phyloP scores from a whole-genome alignment of 192 early-diverging fungal species.

The Backusella parvicylindrica region DNA sequence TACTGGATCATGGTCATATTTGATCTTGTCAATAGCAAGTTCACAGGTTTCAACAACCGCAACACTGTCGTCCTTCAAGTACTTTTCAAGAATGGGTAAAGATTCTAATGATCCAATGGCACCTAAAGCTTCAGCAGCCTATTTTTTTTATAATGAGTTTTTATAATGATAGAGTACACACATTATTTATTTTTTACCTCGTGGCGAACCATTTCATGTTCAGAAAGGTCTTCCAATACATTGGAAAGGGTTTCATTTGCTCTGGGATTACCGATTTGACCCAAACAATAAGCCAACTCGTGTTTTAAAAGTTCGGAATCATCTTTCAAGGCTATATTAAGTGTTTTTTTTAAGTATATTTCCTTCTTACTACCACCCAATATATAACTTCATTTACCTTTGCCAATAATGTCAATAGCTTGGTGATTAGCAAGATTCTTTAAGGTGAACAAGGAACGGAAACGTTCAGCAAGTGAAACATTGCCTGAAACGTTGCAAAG shows the following conservation, averaged over 20 bases:
- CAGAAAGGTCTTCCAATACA: constrained; percentile 62
- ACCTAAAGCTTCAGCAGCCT: constrained; percentile 93
- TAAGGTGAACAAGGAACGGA: constrained; percentile 91
- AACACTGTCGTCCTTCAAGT: constrained; percentile 62
- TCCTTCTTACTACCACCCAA: too few relatives aligned
- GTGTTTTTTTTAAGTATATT: not conserved
- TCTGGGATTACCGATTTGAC: constrained; percentile 85
- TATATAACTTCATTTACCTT: constrained; percentile 42
- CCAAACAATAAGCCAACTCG: constrained; percentile 94
- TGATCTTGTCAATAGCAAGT: constrained; percentile 83
- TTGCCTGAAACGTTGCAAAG: constrained; percentile 59
- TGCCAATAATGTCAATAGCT: constrained; percentile 80
- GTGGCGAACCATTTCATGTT: constrained; percentile 96
- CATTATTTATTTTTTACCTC: constrained; percentile 56
- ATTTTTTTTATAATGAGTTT: too few relatives aligned
- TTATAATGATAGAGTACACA: too few relatives aligned
- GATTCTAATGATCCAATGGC: constrained; percentile 77
- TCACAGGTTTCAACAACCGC: constrained; percentile 89
- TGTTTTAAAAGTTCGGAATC: constrained; percentile 91
- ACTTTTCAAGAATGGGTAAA: constrained; percentile 70
- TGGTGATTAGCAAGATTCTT: constrained; percentile 72
- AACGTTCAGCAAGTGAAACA: constrained; percentile 78
- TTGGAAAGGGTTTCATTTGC: constrained; percentile 67
- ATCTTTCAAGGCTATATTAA: constrained; percentile 65
- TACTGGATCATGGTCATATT: constrained; percentile 64